Evolutionary conservation across 306 rosid genomes (phyloP).

Genomic region (Trifolium repens): DNA sequence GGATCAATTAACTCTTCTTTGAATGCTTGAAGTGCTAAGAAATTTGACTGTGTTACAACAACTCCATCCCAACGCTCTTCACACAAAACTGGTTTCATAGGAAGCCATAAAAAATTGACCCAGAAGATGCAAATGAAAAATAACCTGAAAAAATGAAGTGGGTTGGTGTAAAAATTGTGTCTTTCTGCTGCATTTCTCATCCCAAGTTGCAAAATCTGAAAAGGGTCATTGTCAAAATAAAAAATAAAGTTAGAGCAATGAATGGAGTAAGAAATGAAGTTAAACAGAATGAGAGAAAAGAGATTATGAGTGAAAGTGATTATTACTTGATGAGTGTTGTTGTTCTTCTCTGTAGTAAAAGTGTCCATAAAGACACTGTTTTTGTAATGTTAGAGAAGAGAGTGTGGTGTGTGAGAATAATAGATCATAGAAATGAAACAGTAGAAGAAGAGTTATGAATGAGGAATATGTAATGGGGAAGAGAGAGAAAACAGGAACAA

Average conservation of each 20-base stretch:
- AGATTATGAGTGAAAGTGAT: no score
- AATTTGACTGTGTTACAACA: constrained; percentile 76
- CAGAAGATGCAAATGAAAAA: constrained; percentile 25
- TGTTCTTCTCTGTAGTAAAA: constrained; percentile 13
- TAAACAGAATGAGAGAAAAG: no score
- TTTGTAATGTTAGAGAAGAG: constrained; percentile 25
- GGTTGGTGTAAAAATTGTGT: constrained; percentile 30
- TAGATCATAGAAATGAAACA: constrained; percentile 28
- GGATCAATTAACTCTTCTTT: constrained; percentile 83
- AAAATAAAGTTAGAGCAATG: background rate
- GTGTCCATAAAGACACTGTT: constrained; percentile 46
- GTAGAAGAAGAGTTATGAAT: constrained; percentile 24
- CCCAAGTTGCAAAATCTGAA: constrained; percentile 38
- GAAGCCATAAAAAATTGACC: constrained; percentile 32
- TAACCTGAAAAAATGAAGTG: constrained; percentile 23
- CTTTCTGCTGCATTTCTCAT: constrained; percentile 36
- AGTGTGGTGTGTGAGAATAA: background rate
- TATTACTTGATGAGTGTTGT: constrained; percentile 31
- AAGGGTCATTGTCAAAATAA: constrained; percentile 34
- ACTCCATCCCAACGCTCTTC: constrained; percentile 84
- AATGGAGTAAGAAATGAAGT: no score
- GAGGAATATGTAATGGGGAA: constrained; percentile 36
- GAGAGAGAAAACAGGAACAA: constrained; percentile 1
- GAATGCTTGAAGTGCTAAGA: constrained; percentile 78
- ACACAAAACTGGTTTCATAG: constrained; percentile 44